A percentile compares a stretch with the other conserved stretches of the same genome.
These are phyloP conservation scores for Dichomitus squalens DNA, from an alignment of 1,284 basidiomycete species.

Conservation along the genomic window DNA sequence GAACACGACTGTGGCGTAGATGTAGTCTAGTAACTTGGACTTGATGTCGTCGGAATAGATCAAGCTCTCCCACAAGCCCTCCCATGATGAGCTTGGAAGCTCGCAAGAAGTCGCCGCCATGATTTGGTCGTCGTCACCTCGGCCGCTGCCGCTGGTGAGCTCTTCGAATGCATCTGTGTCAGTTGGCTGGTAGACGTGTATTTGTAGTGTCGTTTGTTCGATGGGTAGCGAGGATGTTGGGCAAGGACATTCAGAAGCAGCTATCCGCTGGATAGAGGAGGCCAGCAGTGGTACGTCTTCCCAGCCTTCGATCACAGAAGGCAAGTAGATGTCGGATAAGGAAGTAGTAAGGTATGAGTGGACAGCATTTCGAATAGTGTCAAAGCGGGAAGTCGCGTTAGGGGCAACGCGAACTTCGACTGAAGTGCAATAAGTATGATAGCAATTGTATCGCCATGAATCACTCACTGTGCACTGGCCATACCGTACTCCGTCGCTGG, in stretches of 20 bases:
- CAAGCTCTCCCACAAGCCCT: conserved; percentile 91
- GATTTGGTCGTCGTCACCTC: conserved; percentile 73
- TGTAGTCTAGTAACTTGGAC: conserved; percentile 87
- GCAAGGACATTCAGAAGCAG: conserved; percentile 71
- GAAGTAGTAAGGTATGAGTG: conserved; percentile 60
- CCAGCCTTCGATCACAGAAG: conserved; percentile 75
- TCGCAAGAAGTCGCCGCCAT: conserved; percentile 88
- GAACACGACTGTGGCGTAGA: conserved; percentile 90
- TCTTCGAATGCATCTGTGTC: conserved; percentile 77
- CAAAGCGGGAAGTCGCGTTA: conserved; percentile 68
- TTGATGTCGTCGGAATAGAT: conserved; percentile 93
- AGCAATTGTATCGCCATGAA: not conserved
- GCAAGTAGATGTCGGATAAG: conserved; percentile 62
- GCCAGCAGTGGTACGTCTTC: conserved; percentile 69
- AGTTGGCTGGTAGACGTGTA: conserved; percentile 88
- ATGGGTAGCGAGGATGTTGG: conserved; percentile 56
- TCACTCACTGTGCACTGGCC: conserved; percentile 61
- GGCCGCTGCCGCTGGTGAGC: conserved; percentile 64
- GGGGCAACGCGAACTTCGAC: conserved; percentile 83
- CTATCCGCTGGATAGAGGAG: conserved; percentile 76
- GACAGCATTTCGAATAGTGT: conserved; percentile 69
- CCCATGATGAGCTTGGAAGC: conserved; percentile 80
- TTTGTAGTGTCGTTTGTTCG: conserved; percentile 64
- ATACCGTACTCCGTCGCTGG: conserved; percentile 34
- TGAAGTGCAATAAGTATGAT: conserved; percentile 35